Evolutionary conservation across 805 yeast species (phyloP), one percentile per base, ranked within the genome.

Genomic region (Candida tallmaniae): DNA sequence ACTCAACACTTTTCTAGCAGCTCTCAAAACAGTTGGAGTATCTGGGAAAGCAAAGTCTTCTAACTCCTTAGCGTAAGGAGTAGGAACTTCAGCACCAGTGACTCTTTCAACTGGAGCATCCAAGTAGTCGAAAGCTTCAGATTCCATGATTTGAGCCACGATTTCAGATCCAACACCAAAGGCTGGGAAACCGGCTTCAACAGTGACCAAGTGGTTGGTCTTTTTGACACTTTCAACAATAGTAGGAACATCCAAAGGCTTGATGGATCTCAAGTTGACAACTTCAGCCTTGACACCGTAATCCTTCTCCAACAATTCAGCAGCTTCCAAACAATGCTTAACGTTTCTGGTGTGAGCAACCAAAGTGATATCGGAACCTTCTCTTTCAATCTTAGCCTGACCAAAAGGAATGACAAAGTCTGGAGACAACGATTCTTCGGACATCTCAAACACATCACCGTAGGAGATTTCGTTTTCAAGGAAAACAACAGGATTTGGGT

Each of bases 31-130:
- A 47, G 88, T 78, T 56, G 85, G 90, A 37, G 85, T 74, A 62
- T 89, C 96, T 65, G 99, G 99, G 96, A 93, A 93, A 37, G 97
- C 96, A 60, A 93, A 85, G 70, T 84, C 94, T 78, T 93, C 99
- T 60, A 93, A 77, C 70, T 83, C 89, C 65, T 80, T 78, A 52
- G 96, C 96, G 61, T 93, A 93, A 47, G 99, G 99, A 50, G 98
- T 93, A 65, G 99, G 99, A 21, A 89, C 97, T 72, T 93, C 99
- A 60, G 97, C 95, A 65, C 98, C 98, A 40, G 98, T 93, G 54
- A 89, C 90, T 76, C 99, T 87, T 72, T 83, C 95, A 48, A 93
- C 86, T 52, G 99, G 99, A 42, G 97, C 95, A 68, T 93, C 99
- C 58, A 93, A 78, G 78, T 88, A 86, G 68, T 93, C 98, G 50